These are phyloP conservation scores for Rhododendron griersonianum DNA, from an alignment of 148 eudicot genomes.

Conservation along the genomic window DNA sequence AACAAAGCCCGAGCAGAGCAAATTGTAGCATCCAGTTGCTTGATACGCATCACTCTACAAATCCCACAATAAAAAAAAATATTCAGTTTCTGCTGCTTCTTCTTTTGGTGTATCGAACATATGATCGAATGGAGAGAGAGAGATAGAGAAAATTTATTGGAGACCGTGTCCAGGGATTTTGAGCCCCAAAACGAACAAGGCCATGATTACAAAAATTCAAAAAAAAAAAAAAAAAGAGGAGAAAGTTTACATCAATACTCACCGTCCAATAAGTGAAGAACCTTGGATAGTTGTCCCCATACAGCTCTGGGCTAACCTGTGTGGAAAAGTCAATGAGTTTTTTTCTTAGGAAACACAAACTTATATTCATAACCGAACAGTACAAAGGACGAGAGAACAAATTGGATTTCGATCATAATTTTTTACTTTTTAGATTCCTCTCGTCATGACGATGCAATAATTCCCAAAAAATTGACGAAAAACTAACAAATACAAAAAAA, in stretches of 20 bases:
- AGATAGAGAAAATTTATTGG: too few species aligned
- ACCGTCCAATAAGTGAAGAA: constrained; percentile 99
- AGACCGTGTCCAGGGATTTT: rapidly evolving
- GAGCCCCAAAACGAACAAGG: too few species aligned
- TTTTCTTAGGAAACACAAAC: too few species aligned
- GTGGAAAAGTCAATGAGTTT: constrained; percentile 13
- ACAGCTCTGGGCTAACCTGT: constrained; percentile 95
- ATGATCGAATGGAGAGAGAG: too few species aligned
- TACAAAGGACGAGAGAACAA: not conserved
- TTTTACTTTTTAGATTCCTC: too few species aligned
- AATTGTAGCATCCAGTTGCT: constrained; percentile 36
- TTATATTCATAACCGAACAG: not conserved
- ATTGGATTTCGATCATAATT: too few species aligned
- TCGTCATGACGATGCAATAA: too few species aligned
- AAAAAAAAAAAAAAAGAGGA: not conserved
- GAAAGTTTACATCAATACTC: constrained; percentile 14
- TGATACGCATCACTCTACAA: constrained; percentile 30
- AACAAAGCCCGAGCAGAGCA: constrained; percentile 32
- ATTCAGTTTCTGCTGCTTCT: too few species aligned
- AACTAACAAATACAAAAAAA: too few species aligned
- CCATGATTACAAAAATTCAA: not conserved
- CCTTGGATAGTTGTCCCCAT: constrained; percentile 88
- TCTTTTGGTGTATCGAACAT: not conserved
- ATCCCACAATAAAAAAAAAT: not conserved
- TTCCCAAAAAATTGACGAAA: too few species aligned